A percentile compares a stretch with the other conserved stretches of the same genome.
These are phyloP conservation scores for Quercus engelmannii DNA, from an alignment of 306 rosid genomes.

Conservation along the genomic window DNA sequence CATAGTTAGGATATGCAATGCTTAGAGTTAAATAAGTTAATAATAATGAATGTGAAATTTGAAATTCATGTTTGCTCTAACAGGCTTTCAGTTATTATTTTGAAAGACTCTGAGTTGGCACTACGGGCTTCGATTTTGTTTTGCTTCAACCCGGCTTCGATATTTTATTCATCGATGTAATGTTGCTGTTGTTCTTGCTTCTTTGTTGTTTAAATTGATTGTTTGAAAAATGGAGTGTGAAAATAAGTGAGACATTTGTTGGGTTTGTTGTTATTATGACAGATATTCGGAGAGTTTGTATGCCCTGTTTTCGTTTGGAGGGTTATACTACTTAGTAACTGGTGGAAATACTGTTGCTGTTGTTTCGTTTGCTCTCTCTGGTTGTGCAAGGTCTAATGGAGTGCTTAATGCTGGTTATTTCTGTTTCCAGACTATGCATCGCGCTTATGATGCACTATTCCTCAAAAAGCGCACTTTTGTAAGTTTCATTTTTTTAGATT, in stretches of 20 bases:
- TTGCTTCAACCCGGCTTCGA: slow-evolving; percentile 94
- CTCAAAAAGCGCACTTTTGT: slow-evolving; percentile 44
- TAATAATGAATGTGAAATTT: too few species aligned
- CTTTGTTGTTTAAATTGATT: background rate
- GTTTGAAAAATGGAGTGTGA: background rate
- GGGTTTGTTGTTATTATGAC: slow-evolving; percentile 19
- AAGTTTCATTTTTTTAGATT: slow-evolving; percentile 20
- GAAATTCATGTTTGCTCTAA: background rate
- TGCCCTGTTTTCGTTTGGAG: slow-evolving; percentile 73
- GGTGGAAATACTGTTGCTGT: slow-evolving; percentile 50
- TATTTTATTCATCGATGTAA: slow-evolving; percentile 85
- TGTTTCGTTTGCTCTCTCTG: slow-evolving; percentile 65
- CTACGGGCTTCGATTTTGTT: slow-evolving; percentile 75
- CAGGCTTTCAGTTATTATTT: slow-evolving; percentile 64
- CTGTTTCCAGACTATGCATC: slow-evolving; percentile 83
- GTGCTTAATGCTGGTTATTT: slow-evolving; percentile 84
- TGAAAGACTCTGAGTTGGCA: slow-evolving; percentile 63
- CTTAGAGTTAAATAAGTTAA: too few species aligned
- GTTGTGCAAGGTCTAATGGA: slow-evolving; percentile 83
- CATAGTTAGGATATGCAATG: too few species aligned
- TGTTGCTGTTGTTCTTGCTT: background rate
- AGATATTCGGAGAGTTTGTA: slow-evolving; percentile 86
- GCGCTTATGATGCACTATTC: slow-evolving; percentile 51
- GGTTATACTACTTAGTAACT: slow-evolving; percentile 62
- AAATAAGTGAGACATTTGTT: background rate